These are phyloP conservation scores for Nectriaceae sp. DNA, from an alignment of 2,329 filamentous ascomycete genomes.

Conservation along the genomic window DNA sequence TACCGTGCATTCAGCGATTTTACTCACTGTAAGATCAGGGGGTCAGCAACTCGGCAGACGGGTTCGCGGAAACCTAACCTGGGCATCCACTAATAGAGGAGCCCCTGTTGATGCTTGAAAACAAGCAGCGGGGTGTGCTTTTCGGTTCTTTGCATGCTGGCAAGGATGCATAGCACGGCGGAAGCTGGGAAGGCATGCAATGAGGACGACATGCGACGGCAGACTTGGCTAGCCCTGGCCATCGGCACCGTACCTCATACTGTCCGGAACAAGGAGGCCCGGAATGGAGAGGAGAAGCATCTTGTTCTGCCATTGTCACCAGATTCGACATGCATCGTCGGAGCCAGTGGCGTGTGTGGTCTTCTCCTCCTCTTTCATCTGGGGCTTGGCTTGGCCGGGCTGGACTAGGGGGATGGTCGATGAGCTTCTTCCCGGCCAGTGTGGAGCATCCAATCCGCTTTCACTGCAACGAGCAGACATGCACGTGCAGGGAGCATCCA, in stretches of 20 bases:
- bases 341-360: slow-evolving; percentile 12
- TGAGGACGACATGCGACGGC: background rate
- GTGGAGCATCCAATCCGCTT: slow-evolving; percentile 32
- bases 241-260: too few relatives aligned
- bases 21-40: background rate
- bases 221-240: background rate
- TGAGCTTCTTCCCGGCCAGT: slow-evolving; percentile 26
- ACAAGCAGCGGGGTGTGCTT: background rate
- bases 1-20: background rate
- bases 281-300: too few relatives aligned
- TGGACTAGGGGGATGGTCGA: slow-evolving; percentile 18
- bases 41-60: background rate
- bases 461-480: slow-evolving; percentile 28
- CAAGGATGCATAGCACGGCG: too few relatives aligned
- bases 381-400: slow-evolving; percentile 27
- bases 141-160: too few relatives aligned
- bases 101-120: background rate
- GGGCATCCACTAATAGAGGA: background rate
- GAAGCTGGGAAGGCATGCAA: too few relatives aligned
- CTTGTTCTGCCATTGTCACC: background rate
- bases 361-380: background rate
- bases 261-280: too few relatives aligned
- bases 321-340: background rate
- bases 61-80: background rate
- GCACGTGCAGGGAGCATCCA: slow-evolving; percentile 24